Conservation (phyloP, 495 filamentous ascomycete genomes). For the Daldinia bambusicola region DNA sequence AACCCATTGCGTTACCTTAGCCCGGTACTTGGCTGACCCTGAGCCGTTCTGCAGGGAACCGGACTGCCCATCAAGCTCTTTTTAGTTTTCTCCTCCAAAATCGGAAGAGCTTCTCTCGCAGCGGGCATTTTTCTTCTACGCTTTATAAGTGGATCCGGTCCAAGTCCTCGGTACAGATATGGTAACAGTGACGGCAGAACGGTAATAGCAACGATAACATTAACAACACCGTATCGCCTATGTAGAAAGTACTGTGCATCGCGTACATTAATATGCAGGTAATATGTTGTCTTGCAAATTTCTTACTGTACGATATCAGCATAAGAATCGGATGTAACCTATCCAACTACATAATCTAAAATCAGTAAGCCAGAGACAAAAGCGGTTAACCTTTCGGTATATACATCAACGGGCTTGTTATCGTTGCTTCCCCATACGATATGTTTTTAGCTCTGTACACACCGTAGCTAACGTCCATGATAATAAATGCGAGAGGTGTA, state of each 20-base stretch:
- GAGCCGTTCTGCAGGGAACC: not conserved
- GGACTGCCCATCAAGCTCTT: conserved; percentile 15
- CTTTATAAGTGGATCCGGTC: conserved; percentile 23
- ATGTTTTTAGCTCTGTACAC: conserved; percentile 10
- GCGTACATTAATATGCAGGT: conserved; percentile 3
- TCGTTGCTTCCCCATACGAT: conserved; percentile 24
- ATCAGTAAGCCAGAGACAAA: not conserved
- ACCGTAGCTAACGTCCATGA: conserved; percentile 35
- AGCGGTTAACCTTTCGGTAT: conserved; percentile 18
- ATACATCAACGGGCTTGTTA: not conserved
- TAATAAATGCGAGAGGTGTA: conserved; percentile 22
- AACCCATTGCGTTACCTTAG: conserved; percentile 14
- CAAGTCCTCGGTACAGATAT: conserved; percentile 30
- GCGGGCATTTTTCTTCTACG: conserved; percentile 24
- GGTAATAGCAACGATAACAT: not conserved
- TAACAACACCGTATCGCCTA: not conserved
- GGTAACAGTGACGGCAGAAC: not conserved
- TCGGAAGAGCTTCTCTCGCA: conserved; percentile 11
- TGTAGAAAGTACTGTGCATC: conserved; percentile 1
- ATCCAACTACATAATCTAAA: not conserved
- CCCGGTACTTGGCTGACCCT: conserved; percentile 5
- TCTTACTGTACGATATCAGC: not conserved
- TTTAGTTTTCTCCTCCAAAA: not conserved
- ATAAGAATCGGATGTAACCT: conserved; percentile 31
- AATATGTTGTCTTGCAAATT: conserved; percentile 11